phyloP scores from a whole-genome alignment of 495 filamentous ascomycete genomes.

The Stereocaulon alpinum region DNA sequence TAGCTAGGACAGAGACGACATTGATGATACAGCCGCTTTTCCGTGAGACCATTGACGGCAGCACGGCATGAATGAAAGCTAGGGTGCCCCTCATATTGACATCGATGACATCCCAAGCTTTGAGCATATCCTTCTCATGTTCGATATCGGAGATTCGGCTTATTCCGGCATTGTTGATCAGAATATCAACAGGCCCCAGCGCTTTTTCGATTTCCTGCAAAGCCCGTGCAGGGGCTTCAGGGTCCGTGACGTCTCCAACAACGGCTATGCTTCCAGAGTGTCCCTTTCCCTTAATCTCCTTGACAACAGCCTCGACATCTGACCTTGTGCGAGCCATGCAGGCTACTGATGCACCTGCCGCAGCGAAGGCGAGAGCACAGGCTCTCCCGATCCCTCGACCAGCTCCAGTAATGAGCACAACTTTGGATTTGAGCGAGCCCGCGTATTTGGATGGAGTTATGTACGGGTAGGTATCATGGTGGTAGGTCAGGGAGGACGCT shows the following conservation, averaged over 20 bases:
- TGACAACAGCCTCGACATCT: constrained; percentile 9
- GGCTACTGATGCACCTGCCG: constrained; percentile 64
- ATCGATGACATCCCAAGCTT: constrained; percentile 23
- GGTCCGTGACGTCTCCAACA: constrained; percentile 18
- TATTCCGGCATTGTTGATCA: constrained; percentile 23
- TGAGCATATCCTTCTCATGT: constrained; percentile 19
- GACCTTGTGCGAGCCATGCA: constrained; percentile 17
- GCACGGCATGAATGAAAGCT: constrained; percentile 22
- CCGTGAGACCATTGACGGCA: constrained; percentile 20
- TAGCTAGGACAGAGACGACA: constrained; percentile 19
- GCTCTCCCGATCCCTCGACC: constrained; percentile 61
- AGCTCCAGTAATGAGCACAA: constrained; percentile 61
- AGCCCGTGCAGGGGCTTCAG: constrained; percentile 9
- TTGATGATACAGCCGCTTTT: constrained; percentile 23
- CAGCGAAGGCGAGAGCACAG: constrained; percentile 53
- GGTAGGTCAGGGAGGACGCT: neutral
- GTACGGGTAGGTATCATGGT: constrained; percentile 19
- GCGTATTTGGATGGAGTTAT: constrained; percentile 23
- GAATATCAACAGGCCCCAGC: constrained; percentile 23
- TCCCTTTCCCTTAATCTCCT: constrained; percentile 17
- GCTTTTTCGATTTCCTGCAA: constrained; percentile 16
- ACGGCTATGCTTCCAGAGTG: constrained; percentile 18
- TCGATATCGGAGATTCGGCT: constrained; percentile 18
- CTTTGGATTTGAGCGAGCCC: constrained; percentile 50
- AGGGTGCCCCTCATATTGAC: constrained; percentile 18